A percentile compares a stretch with the other conserved stretches of the same genome.
Conservation (phyloP, 1,139 yeast genomes). For the Yamadazyma siamensis region DNA sequence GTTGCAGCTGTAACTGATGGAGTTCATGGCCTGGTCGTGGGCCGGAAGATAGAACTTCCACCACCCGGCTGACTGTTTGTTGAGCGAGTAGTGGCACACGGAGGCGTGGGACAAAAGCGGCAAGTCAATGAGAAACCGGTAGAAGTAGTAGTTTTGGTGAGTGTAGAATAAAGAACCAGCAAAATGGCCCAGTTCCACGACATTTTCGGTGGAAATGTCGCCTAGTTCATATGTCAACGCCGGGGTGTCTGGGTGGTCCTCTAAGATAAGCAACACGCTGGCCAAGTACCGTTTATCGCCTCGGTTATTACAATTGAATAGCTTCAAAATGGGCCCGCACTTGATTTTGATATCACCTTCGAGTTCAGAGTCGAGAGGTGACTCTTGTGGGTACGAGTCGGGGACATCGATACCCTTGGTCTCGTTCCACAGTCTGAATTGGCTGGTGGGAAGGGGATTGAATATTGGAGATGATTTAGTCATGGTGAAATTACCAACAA, state of each 20-base stretch:
- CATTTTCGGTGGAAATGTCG: constrained; percentile 20
- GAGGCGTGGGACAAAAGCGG: constrained; percentile 49
- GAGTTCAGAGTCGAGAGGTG: constrained; percentile 17
- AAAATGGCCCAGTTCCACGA: constrained; percentile 39
- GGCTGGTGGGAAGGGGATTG: constrained; percentile 28
- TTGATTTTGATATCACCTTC: constrained; percentile 45
- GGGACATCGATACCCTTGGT: constrained; percentile 24
- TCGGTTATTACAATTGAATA: constrained; percentile 56
- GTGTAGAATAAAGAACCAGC: constrained; percentile 39
- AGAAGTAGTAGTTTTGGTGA: constrained; percentile 53
- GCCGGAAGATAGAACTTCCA: constrained; percentile 61
- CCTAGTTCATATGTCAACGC: constrained; percentile 38
- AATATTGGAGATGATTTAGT: constrained; percentile 4
- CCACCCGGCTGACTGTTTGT: constrained; percentile 35
- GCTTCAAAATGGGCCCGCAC: constrained; percentile 78
- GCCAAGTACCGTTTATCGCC: constrained; percentile 55
- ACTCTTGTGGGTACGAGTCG: constrained; percentile 22
- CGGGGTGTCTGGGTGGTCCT: constrained; percentile 36
- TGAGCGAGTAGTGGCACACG: constrained; percentile 56
- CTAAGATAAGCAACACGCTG: constrained; percentile 58
- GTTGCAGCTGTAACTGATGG: constrained; percentile 82
- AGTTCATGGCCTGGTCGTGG: constrained; percentile 63
- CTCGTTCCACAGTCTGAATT: constrained; percentile 25
- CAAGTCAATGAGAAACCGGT: constrained; percentile 58
- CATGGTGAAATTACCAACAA: constrained; percentile 1